phyloP scores from a whole-genome alignment of 768 basidiomycete genomes.

The Trametes maxima region DNA sequence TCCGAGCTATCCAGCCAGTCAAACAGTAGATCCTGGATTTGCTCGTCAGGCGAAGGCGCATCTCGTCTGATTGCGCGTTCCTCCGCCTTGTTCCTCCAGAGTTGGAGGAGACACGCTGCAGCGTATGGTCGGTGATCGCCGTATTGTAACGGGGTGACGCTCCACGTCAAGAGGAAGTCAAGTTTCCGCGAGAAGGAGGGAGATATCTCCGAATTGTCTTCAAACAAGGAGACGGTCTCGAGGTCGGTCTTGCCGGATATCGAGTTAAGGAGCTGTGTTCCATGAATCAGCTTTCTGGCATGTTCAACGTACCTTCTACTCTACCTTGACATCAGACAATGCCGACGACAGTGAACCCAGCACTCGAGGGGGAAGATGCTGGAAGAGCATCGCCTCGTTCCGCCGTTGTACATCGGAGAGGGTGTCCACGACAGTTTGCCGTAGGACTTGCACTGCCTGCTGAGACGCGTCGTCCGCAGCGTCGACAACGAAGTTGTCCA shows the following conservation, averaged over 20 bases:
- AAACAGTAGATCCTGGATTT: slow-evolving; percentile 76
- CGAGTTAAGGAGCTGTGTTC: slow-evolving; percentile 68
- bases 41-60: slow-evolving; percentile 57
- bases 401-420: slow-evolving; percentile 71
- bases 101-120: slow-evolving; percentile 65
- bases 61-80: slow-evolving; percentile 67
- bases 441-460: slow-evolving; percentile 45
- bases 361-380: slow-evolving; percentile 61
- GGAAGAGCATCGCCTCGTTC: slow-evolving; percentile 82
- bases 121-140: slow-evolving; percentile 82
- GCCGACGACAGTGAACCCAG: slow-evolving; percentile 64
- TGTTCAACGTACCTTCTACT: no score
- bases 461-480: slow-evolving; percentile 34
- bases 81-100: slow-evolving; percentile 62
- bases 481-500: slow-evolving; percentile 39
- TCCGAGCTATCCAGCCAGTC: slow-evolving; percentile 78
- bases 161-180: slow-evolving; percentile 78
- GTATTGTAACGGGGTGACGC: slow-evolving; percentile 77
- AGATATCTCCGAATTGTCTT: slow-evolving; percentile 41
- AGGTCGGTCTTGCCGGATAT: slow-evolving; percentile 70
- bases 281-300: not conserved
- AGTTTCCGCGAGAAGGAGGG: slow-evolving; percentile 65
- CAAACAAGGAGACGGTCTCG: slow-evolving; percentile 58
- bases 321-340: slow-evolving; percentile 54
- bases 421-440: slow-evolving; percentile 53